A percentile compares a stretch with the other conserved stretches of the same genome.
These are phyloP conservation scores for Caryopteris hybrid DNA, from an alignment of 305 asterid species.

Conservation along the genomic window DNA sequence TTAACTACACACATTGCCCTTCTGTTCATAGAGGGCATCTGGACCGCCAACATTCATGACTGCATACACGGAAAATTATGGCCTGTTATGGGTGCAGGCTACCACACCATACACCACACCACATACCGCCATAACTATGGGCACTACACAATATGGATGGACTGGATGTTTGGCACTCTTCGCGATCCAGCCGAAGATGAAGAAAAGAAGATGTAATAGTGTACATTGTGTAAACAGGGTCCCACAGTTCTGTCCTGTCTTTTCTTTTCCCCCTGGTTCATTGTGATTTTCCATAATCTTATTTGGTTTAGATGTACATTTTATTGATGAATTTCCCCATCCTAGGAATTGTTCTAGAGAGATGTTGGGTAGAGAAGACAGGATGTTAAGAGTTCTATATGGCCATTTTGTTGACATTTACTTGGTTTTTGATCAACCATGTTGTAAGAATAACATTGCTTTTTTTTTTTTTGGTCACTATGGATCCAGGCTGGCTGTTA, in stretches of 20 bases:
- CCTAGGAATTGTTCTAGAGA: neutral
- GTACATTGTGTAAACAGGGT: neutral
- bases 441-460: neutral
- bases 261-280: neutral
- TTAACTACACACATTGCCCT: slow-evolving; percentile 73
- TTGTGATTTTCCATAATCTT: neutral
- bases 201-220: slow-evolving; percentile 47
- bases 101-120: slow-evolving; percentile 96
- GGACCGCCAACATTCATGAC: slow-evolving; percentile 97
- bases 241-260: neutral
- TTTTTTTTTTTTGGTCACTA: neutral
- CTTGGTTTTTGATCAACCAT: neutral
- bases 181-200: slow-evolving; percentile 78
- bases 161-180: slow-evolving; percentile 98
- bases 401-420: neutral
- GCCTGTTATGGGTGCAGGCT: slow-evolving; percentile 99
- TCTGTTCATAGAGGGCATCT: slow-evolving; percentile 69
- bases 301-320: slow-evolving; percentile 22
- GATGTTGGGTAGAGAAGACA: neutral
- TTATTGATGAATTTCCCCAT: slow-evolving; percentile 5
- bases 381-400: neutral
- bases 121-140: slow-evolving; percentile 96
- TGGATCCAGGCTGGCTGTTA: neutral
- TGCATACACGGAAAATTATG: slow-evolving; percentile 88
- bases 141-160: slow-evolving; percentile 97